Evolutionary conservation across 2,329 filamentous ascomycete species (phyloP), one percentile per base, ranked within the genome.

Genomic region (Sarocladiaceae sp.): DNA sequence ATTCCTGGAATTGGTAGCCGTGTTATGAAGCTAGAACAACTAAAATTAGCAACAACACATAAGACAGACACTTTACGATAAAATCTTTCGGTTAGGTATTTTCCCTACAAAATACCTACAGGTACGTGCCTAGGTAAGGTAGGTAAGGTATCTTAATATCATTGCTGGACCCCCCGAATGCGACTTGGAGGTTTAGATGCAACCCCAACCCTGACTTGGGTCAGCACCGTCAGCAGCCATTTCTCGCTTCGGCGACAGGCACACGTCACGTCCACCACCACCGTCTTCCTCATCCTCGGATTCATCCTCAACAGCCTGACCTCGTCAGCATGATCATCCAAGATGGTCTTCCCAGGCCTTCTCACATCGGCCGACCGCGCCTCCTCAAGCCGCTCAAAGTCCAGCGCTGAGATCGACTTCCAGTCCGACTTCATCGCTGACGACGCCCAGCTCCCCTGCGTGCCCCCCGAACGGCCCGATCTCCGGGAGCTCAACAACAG

Each of bases 401-500:
- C 57, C 23, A 51, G 54, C 53, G 50, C 51, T 53, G 57, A 54
- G 43, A 26, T 37, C 44, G 57, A 58, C 46, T 52, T 55, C 24
- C 52, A 56, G 31, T 53, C 62, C 47, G 69, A 70, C 35, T 79
- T 73, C 57, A 78, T 83, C 52, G 64, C 67, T 54, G 74, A 80
- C 48, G 74, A 77, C 50, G 59, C 70, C 24, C 73, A 83, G 53
- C 67, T 83, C 20, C 60, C 58, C 16, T 66, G 67, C 34, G 51
- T 69, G 19, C 60, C 63, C 6, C 65, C 68, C 51, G 77, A 82
- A 48, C 67, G 74, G 27, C 74, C 77, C 31, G 76, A 88, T 54
- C 70, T 89, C 19, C 71, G 76, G 51, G 78, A 83, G 47, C 72
- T 91, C 40, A 91, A 91, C 65, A 69, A 70, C 42, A 75, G 80